phyloP scores from a whole-genome alignment of 164 flowering plant species.

The Macadamia integrifolia region DNA sequence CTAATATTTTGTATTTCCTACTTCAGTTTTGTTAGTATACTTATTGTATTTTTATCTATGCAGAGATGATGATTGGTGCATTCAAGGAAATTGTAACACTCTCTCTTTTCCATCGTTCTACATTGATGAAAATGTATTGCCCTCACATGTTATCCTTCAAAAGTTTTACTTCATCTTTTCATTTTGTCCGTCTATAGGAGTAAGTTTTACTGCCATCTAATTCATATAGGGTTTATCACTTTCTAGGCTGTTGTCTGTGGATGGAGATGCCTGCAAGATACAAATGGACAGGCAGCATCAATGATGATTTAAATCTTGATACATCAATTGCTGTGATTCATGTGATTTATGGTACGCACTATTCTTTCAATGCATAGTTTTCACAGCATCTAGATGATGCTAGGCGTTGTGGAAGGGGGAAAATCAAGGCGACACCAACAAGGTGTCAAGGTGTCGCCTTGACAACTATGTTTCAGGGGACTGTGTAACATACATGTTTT shows the following conservation, averaged over 20 bases:
- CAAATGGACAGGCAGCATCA: slow-evolving; percentile 40
- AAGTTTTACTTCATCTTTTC: slow-evolving; percentile 3
- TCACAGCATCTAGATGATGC: no score
- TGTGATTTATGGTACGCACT: slow-evolving; percentile 71
- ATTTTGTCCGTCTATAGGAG: slow-evolving; percentile 1
- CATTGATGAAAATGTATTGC: slow-evolving; percentile 99
- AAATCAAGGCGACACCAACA: no score
- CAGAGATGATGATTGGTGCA: slow-evolving; percentile 93
- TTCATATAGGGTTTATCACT: slow-evolving; percentile 17
- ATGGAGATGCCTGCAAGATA: slow-evolving; percentile 91
- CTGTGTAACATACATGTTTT: not conserved
- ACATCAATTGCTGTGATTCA: slow-evolving; percentile 98
- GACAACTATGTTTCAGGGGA: no score
- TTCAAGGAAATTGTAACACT: slow-evolving; percentile 74
- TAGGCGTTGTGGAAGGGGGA: no score
- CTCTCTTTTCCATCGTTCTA: slow-evolving; percentile 95
- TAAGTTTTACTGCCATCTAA: slow-evolving; percentile 8
- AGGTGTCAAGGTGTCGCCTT: no score
- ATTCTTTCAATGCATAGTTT: no score
- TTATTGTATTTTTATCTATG: slow-evolving; percentile 20
- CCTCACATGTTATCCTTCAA: slow-evolving; percentile 16
- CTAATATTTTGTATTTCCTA: not conserved
- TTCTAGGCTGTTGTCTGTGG: slow-evolving; percentile 96
- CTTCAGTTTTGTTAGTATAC: not conserved
- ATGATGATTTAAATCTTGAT: slow-evolving; percentile 62